Evolutionary conservation across 768 basidiomycete genomes (phyloP), one percentile per base, ranked within the genome.

Genomic region (Phaeotremella fagi): DNA sequence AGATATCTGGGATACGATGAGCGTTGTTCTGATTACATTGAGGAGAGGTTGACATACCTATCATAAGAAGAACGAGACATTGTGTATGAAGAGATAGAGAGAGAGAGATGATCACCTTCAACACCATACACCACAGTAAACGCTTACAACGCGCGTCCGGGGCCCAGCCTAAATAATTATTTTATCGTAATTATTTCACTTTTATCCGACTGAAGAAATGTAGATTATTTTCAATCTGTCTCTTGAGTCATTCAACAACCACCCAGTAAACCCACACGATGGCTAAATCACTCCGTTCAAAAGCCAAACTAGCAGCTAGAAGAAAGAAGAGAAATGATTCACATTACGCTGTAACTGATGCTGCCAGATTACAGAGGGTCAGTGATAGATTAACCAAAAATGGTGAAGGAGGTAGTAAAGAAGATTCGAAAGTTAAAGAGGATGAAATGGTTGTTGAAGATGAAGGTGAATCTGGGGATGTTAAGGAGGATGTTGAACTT

Each of bases 1-100:
- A 98, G 83, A 76, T 89, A 97, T 80, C 89, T 75, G 60, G 49
- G 35, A 36, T 9, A 45, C 16, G 27, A 54, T 57, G 20, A 14
- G 14, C 20, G 22, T 28, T 29, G 48, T 18, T 25, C 18, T 23
- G 24, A n/a, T 86, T 50, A 15, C 54, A 4, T 18, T 51, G 3
- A 24, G 33, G 20, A 24, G 22, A 15, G n/a, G 16, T 2, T 12
- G 33, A 56, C 68, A 33, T 60, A 85, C 88, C 90, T 81, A 75
- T 95, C 91, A 76, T 95, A 94, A 24, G 90, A 92, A 54, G 90
- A 89, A 68, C 91, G 82, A 61, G 90, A 91, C 91, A 94, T 95
- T 71, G 72, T 79, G 71, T 33, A 33, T 33, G 9, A 7, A 16
- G 31, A 33, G 9, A 16, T 16, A 33, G 31, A 7, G n/a, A 33